A percentile compares a stretch with the other conserved stretches of the same genome.
Evolutionary conservation across 495 filamentous ascomycete genomes (phyloP).

Genomic region (Aspergillus sclerotioniger): DNA sequence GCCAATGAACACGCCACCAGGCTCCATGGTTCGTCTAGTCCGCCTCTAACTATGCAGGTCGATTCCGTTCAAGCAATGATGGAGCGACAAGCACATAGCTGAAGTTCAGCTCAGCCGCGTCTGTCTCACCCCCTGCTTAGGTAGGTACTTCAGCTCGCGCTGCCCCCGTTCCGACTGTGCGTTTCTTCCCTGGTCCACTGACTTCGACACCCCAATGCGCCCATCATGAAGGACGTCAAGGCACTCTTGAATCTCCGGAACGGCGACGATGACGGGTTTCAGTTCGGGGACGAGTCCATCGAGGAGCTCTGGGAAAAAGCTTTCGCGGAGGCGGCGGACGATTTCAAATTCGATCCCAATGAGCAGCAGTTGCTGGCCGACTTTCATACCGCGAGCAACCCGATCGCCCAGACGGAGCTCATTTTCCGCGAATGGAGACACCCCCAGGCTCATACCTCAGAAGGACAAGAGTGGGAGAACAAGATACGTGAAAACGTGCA

Average conservation of each 20-base stretch:
- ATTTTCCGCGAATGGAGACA: neutral
- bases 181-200: neutral
- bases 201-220: neutral
- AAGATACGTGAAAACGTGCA: neutral
- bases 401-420: neutral
- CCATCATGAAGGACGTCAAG: neutral
- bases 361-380: neutral
- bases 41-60: neutral
- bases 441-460: neutral
- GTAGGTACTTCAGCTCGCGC: neutral
- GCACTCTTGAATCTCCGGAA: neutral
- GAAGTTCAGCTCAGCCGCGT: neutral
- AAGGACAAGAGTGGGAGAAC: neutral
- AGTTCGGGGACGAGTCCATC: neutral
- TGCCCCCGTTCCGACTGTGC: neutral
- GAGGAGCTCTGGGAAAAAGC: neutral
- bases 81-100: neutral
- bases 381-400: neutral
- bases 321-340: neutral
- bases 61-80: neutral
- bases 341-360: neutral
- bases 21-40: neutral
- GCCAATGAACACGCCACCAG: neutral
- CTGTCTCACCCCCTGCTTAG: neutral
- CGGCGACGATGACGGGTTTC: neutral